Evolutionary conservation across 2,329 filamentous ascomycete genomes (phyloP).

Genomic region (Ophiognomonia clavigignenti-juglandacearum): DNA sequence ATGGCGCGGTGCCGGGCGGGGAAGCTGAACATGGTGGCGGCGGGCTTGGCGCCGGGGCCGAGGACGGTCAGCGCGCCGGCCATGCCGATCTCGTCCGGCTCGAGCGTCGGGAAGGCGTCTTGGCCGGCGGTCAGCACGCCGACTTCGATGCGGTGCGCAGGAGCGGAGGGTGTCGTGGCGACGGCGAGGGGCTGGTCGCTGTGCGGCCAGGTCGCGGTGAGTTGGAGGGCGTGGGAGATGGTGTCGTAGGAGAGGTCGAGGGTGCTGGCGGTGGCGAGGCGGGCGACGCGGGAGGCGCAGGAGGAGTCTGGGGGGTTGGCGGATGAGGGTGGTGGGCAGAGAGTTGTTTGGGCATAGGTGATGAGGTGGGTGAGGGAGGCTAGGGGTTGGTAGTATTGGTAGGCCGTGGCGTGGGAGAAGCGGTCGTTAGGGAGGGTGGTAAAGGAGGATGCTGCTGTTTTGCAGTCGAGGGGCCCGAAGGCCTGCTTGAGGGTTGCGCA

Average conservation of each 20-base stretch:
- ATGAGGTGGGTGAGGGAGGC: conserved; percentile 51
- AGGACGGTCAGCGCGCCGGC: conserved; percentile 75
- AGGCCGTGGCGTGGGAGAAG: conserved; percentile 57
- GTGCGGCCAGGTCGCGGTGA: conserved; percentile 62
- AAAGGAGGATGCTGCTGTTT: conserved; percentile 50
- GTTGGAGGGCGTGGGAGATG: conserved; percentile 57
- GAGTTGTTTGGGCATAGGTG: conserved; percentile 42
- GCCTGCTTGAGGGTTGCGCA: conserved; percentile 26
- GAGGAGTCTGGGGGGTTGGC: conserved; percentile 13
- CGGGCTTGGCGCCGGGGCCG: conserved; percentile 67
- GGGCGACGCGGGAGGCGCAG: conserved; percentile 45
- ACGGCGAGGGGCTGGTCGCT: conserved; percentile 35
- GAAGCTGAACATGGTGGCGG: conserved; percentile 77
- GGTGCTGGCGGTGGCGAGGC: conserved; percentile 49
- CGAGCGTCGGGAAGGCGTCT: conserved; percentile 48
- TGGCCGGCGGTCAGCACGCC: conserved; percentile 67
- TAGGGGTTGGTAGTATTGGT: conserved; percentile 67
- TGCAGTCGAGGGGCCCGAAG: conserved; percentile 31
- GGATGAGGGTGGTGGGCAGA: conserved; percentile 40
- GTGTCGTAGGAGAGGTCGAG: conserved; percentile 76
- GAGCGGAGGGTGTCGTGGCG: conserved; percentile 28
- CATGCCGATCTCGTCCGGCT: conserved; percentile 71
- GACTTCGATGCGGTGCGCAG: conserved; percentile 62
- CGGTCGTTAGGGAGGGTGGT: conserved; percentile 49
- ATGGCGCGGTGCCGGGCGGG: conserved; percentile 69